Evolutionary conservation across 495 filamentous ascomycete species (phyloP), one percentile per base, ranked within the genome.

Genomic region (Aspergillus mulundensis): DNA sequence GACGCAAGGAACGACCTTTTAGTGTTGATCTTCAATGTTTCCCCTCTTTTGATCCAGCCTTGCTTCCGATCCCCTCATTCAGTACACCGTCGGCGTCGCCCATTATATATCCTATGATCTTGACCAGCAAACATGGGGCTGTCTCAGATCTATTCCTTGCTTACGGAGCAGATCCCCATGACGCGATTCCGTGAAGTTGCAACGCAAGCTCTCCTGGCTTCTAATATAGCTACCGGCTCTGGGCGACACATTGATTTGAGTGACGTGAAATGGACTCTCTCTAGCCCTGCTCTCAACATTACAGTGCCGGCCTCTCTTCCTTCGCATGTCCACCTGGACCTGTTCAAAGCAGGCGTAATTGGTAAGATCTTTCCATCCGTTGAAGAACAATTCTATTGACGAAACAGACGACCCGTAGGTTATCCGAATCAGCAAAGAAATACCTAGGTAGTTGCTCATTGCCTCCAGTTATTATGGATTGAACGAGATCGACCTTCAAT

Each of bases 401-500:
- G 2, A 18, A 19, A 28, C 30, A 77, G 73, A 70, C 60, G 80
- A 84, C 55, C 81, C 81, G 70, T 82, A 71, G 60, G 74, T 73
- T 16, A 14, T 42, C 18, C 16, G 50, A 15, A n/a, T n/a, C n/a
- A n/a, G n/a, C n/a, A n/a, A n/a, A n/a, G n/a, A n/a, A n/a, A n/a
- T n/a, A n/a, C n/a, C n/a, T n/a, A n/a, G n/a, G n/a, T n/a, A 14
- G 32, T 36, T 36, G 32, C 28, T 30, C 5, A 36, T 11, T 11
- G 7, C 12, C 3, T 5, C 16, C 38, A 78, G 75, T 34, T 79
- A 77, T 46, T 71, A 77, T 50, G 81, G 79, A 23, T 66, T 85
- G 1, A 87, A 86, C 58, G 83, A 87, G 48, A 83, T 86, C 53
- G 63, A 84, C 49, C 70, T 81, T 20, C 82, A 82, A 10, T 88